Conservation (phyloP, 805 yeast species). For the Yamadazyma insecticola region DNA sequence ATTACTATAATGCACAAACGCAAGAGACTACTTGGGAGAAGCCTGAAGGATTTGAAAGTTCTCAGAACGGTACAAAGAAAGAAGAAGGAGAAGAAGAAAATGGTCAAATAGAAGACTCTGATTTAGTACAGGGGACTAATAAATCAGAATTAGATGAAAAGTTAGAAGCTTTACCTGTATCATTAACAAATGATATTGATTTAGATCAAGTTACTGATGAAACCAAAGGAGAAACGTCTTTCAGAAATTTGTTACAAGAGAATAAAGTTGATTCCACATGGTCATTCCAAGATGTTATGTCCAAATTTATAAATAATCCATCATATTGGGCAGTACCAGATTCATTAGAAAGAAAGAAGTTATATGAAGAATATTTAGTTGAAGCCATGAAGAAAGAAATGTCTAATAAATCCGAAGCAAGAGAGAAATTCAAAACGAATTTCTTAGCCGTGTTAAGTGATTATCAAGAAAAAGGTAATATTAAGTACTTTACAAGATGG, state of each 20-base stretch:
- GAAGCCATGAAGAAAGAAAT: slow-evolving; percentile 43
- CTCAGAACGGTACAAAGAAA: background rate
- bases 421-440: slow-evolving; percentile 53
- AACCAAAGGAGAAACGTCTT: slow-evolving; percentile 43
- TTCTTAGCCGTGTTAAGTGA: slow-evolving; percentile 44
- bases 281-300: slow-evolving; percentile 68
- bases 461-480: slow-evolving; percentile 26
- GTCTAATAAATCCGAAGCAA: slow-evolving; percentile 46
- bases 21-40: slow-evolving; percentile 75
- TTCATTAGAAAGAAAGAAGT: slow-evolving; percentile 52
- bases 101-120: background rate
- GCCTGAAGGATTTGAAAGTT: slow-evolving; percentile 47
- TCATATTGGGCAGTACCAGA: slow-evolving; percentile 66
- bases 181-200: slow-evolving; percentile 1
- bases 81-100: slow-evolving; percentile 4
- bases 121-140: too few species aligned
- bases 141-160: slow-evolving; percentile 2
- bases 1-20: slow-evolving; percentile 64
- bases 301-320: slow-evolving; percentile 50
- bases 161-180: slow-evolving; percentile 3
- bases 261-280: slow-evolving; percentile 64
- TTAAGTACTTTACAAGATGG: slow-evolving; percentile 65
- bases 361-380: slow-evolving; percentile 61
- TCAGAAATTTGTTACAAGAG: slow-evolving; percentile 49
- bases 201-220: slow-evolving; percentile 3